Conservation (phyloP, 2,329 filamentous ascomycete genomes). For the Metarhizium robertsii region DNA sequence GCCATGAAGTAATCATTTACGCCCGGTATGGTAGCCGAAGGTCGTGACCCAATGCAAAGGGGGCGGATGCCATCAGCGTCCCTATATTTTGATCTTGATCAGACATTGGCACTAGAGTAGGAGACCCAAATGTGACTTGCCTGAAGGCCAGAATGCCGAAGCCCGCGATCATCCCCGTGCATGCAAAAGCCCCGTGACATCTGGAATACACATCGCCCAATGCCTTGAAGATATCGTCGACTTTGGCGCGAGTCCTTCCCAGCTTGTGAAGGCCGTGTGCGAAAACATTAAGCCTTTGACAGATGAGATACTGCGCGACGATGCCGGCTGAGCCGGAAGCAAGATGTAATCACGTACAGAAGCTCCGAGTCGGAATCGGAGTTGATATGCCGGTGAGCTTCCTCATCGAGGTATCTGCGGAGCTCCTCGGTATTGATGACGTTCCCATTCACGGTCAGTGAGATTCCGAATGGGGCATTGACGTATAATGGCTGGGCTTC, state of each 20-base stretch:
- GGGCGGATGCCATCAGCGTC: slow-evolving; percentile 59
- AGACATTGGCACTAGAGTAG: background rate
- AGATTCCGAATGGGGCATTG: slow-evolving; percentile 77
- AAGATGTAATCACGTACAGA: slow-evolving; percentile 5
- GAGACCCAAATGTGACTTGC: slow-evolving; percentile 3
- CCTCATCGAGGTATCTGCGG: slow-evolving; percentile 61
- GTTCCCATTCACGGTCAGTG: slow-evolving; percentile 79
- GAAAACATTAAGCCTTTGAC: slow-evolving; percentile 62
- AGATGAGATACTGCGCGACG: background rate
- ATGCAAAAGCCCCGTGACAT: slow-evolving; percentile 70
- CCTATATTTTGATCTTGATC: background rate
- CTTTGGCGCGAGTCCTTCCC: slow-evolving; percentile 71
- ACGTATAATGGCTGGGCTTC: slow-evolving; percentile 89
- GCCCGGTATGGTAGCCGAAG: slow-evolving; percentile 50
- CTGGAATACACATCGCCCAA: slow-evolving; percentile 62
- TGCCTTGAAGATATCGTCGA: slow-evolving; percentile 65
- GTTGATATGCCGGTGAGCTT: slow-evolving; percentile 80
- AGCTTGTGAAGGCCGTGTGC: slow-evolving; percentile 73
- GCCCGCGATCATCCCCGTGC: slow-evolving; percentile 72
- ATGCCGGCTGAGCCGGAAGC: background rate
- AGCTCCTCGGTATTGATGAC: slow-evolving; percentile 68
- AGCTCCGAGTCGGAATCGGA: slow-evolving; percentile 77
- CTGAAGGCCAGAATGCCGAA: slow-evolving; percentile 75
- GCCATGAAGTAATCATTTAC: slow-evolving; percentile 83
- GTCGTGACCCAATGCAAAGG: slow-evolving; percentile 66